Evolutionary conservation across 225 moss, liverwort and hornwort species (phyloP), one percentile per base, ranked within the genome.

Genomic region (Sphagnum contortum): DNA sequence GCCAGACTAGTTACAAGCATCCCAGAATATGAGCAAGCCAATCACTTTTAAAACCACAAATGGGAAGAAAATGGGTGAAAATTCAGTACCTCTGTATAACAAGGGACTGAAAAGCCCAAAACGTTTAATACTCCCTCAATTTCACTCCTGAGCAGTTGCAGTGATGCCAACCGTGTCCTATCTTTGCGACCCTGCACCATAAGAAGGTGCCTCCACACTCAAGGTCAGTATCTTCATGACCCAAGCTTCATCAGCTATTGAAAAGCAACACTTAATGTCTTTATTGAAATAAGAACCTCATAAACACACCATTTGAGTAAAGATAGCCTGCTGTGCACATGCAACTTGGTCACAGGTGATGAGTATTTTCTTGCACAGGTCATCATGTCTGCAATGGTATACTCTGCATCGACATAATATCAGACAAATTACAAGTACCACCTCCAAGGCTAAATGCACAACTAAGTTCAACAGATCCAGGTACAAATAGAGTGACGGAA

Each of bases 161-260:
- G 72, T 44, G 98, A 98, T 68, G 78, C 76, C 11, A 82, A 46
- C 60, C 98, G 98, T 69, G 79, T 76, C 76, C 87, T 98, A 55
- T 98, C 93, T 71, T 93, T 98, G 63, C 93, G 91, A 10, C 98
- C 98, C 98, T 98, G 79, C 5, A 44, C 29, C 44, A 65, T 48
- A 55, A 48, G 9, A 73, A 13, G 12, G 5, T 8, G 4, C 48
- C 4, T 3, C 48, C 48, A 4, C 2, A 4, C 47, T 50, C 6
- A 29, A 12, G 45, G 61, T 9, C 61, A 9, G 3, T 62, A 3
- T 12, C 61, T 9, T 12, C 9, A 56, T 56, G n/a, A 9, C 9
- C 9, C 55, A 56, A n/a, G 3, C 29, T 29, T 29, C 29, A 29
- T 29, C 29, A 29, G 29, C 29, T 29, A 29, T 29, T 29, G 29